phyloP scores from a whole-genome alignment of 1,284 basidiomycete genomes.

The Vanrija pseudolonga region DNA sequence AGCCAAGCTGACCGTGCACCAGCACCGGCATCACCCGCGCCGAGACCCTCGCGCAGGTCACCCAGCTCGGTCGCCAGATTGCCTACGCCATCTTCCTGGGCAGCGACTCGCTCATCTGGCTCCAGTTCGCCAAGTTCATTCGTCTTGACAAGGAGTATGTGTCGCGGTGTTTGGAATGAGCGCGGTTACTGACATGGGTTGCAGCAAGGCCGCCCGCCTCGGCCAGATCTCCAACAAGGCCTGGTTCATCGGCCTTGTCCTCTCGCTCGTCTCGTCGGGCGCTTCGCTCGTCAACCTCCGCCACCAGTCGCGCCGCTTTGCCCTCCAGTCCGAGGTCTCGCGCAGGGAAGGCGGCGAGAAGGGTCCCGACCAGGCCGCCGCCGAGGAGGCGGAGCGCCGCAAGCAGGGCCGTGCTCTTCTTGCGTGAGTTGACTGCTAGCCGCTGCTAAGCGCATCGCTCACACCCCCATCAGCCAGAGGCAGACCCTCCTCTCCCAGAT shows the following conservation, averaged over 20 bases:
- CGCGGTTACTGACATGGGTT: constrained; percentile 15
- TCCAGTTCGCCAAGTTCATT: constrained; percentile 69
- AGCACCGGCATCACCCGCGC: constrained; percentile 44
- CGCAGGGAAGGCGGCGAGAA: constrained; percentile 29
- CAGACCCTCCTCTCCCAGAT: constrained; percentile 45
- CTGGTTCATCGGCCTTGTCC: constrained; percentile 84
- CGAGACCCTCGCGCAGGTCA: constrained; percentile 66
- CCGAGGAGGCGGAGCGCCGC: constrained; percentile 38
- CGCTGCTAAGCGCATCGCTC: neutral
- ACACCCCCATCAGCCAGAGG: constrained; percentile 32
- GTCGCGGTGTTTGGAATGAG: neutral
- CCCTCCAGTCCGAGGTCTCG: constrained; percentile 33
- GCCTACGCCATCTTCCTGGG: constrained; percentile 86
- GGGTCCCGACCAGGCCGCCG: constrained; percentile 26
- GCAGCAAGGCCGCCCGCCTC: constrained; percentile 64
- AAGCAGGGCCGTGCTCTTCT: constrained; percentile 45
- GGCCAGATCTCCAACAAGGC: constrained; percentile 74
- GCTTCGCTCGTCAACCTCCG: constrained; percentile 47
- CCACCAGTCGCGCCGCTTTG: constrained; percentile 42
- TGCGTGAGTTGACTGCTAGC: constrained; percentile 24
- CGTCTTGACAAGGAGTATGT: constrained; percentile 52
- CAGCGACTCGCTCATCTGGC: constrained; percentile 80
- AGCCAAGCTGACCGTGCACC: constrained; percentile 3
- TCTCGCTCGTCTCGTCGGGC: constrained; percentile 63
- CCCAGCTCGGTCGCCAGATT: constrained; percentile 79